Percentiles rank a stretch among this genome's conserved stretches.
phyloP scores from a whole-genome alignment of 805 yeast species.

The Candida ovalis region DNA sequence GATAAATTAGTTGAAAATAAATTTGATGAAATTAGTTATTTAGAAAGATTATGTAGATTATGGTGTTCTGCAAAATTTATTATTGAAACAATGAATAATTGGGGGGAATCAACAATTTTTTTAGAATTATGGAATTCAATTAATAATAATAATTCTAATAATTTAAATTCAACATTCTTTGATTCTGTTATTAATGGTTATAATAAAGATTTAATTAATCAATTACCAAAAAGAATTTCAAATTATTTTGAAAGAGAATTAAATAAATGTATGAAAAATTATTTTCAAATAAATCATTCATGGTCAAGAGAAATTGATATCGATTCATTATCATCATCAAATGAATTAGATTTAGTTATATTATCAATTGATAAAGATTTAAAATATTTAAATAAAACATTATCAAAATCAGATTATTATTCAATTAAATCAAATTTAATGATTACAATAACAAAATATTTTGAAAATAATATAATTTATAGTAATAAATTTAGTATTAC shows the following conservation, averaged over 20 bases:
- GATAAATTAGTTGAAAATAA: conserved; percentile 30
- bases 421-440: conserved; percentile 26
- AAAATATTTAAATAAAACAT: conserved; percentile 26
- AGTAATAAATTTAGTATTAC: conserved; percentile 32
- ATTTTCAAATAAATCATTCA: conserved; percentile 27
- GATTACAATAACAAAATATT: conserved; percentile 29
- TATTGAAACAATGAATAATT: conserved; percentile 34
- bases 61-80: conserved; percentile 35
- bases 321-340: no score
- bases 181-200: conserved; percentile 41
- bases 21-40: conserved; percentile 19
- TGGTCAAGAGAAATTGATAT: conserved; percentile 24
- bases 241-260: conserved; percentile 34
- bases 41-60: conserved; percentile 40
- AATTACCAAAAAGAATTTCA: conserved; percentile 28
- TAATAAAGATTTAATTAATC: conserved; percentile 25
- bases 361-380: conserved; percentile 27
- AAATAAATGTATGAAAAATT: conserved; percentile 33
- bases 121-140: conserved; percentile 38
- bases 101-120: conserved; percentile 42
- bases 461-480: conserved; percentile 36
- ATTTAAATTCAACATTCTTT: conserved; percentile 36
- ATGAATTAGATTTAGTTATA: conserved; percentile 26
- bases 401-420: conserved; percentile 29
- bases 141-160: conserved; percentile 17